These are phyloP conservation scores for Blastomyces percursus DNA, from an alignment of 2,329 filamentous ascomycete genomes.

Conservation along the genomic window DNA sequence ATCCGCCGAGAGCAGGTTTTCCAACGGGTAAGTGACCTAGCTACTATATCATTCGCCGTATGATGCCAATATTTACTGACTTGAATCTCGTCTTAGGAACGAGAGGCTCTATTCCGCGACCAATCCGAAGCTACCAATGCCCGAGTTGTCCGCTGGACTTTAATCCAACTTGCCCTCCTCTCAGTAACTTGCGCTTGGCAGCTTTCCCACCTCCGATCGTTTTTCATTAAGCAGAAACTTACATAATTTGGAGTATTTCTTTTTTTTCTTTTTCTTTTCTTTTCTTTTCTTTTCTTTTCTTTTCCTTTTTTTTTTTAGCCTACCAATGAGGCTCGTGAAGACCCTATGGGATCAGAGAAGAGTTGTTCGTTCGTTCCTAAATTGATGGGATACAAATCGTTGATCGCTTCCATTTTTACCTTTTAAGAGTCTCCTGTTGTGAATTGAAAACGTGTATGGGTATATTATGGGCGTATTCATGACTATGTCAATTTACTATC, in stretches of 20 bases:
- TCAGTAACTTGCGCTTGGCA: conserved; percentile 92
- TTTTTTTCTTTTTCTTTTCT: too few species aligned
- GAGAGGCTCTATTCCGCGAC: conserved; percentile 95
- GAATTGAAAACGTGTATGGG: conserved; percentile 1
- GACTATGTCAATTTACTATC: not conserved
- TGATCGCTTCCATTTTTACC: not conserved
- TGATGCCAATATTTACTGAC: not conserved
- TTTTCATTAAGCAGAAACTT: conserved; percentile 99
- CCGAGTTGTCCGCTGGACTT: conserved; percentile 84
- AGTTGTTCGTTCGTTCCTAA: not conserved
- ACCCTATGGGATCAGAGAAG: not conserved
- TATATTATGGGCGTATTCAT: not conserved
- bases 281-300: too few species aligned
- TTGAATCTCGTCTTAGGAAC: conserved; percentile 51
- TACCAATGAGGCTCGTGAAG: not conserved
- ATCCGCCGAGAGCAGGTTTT: conserved; percentile 92
- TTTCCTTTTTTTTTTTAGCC: not conserved
- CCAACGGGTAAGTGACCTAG: conserved; percentile 55
- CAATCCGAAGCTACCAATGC: conserved; percentile 90
- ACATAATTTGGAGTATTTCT: conserved; percentile 44
- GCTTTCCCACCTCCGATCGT: conserved; percentile 82
- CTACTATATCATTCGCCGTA: conserved; percentile 24
- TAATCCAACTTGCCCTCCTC: conserved; percentile 78
- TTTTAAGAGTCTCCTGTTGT: not conserved
- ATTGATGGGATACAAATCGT: not conserved